A percentile compares a stretch with the other conserved stretches of the same genome.
Evolutionary conservation across 176 grass and related monocot genomes (phyloP).

Genomic region (Coix lacrymajobi): DNA sequence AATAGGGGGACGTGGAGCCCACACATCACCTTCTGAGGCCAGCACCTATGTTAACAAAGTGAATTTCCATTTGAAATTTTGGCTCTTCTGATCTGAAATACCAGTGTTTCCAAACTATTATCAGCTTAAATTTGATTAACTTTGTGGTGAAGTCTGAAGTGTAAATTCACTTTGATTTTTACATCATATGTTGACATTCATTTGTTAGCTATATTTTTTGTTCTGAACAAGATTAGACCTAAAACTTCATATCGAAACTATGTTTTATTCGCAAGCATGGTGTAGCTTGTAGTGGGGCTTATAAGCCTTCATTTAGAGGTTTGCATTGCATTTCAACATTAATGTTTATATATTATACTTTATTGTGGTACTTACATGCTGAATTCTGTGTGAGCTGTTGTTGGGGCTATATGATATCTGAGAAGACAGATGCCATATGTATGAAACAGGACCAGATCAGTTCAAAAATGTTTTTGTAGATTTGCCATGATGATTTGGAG

Average conservation of each 20-base stretch:
- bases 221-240: neutral
- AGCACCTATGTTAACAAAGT: neutral
- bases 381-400: neutral
- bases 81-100: conserved; percentile 5
- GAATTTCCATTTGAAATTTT: neutral
- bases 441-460: neutral
- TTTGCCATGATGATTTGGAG: neutral
- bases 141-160: neutral
- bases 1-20: neutral
- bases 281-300: neutral
- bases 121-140: neutral
- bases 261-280: neutral
- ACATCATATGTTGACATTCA: neutral
- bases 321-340: neutral
- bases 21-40: neutral
- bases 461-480: neutral
- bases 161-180: neutral
- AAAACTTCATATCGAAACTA: neutral
- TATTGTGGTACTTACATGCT: neutral
- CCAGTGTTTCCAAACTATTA: neutral
- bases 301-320: neutral
- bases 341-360: neutral
- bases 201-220: neutral
- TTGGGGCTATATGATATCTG: neutral
- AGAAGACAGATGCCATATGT: neutral